Evolutionary conservation across 202 grass and related monocot species (phyloP).

Genomic region (Carex sylvatica): DNA sequence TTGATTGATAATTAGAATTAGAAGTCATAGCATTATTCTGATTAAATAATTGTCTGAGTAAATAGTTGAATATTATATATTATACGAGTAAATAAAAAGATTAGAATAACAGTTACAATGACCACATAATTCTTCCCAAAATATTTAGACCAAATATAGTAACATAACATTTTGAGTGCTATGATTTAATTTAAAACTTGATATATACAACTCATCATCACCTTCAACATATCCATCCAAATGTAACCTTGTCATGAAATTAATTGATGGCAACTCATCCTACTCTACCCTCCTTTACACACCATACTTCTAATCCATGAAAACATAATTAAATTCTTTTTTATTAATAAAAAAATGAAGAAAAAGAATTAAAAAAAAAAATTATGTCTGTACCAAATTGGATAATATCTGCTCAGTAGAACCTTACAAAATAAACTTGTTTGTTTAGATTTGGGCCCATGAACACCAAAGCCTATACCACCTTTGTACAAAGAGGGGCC

Average conservation of each 20-base stretch:
- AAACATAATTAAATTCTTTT: neutral
- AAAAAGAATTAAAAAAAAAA: neutral
- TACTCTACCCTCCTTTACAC: neutral
- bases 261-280: constrained; percentile 12
- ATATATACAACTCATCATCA: neutral
- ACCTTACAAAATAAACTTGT: constrained; percentile 1
- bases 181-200: neutral
- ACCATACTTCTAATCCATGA: neutral
- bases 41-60: too few species aligned
- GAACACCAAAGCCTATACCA: constrained; percentile 10
- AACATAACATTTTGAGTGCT: neutral
- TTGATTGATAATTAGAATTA: too few species aligned
- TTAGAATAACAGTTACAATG: too few species aligned
- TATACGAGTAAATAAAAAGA: too few species aligned
- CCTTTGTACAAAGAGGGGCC: neutral
- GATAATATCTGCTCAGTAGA: constrained; percentile 1
- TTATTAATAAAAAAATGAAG: neutral
- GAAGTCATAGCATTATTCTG: too few species aligned
- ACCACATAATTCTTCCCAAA: too few species aligned
- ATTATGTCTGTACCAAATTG: neutral
- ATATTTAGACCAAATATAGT: too few species aligned
- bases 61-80: too few species aligned
- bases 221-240: neutral
- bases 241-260: neutral
- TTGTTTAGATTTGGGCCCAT: constrained; percentile 25